Conservation (phyloP, 352 stramenopile species). For the Phytophthora palmivora region DNA sequence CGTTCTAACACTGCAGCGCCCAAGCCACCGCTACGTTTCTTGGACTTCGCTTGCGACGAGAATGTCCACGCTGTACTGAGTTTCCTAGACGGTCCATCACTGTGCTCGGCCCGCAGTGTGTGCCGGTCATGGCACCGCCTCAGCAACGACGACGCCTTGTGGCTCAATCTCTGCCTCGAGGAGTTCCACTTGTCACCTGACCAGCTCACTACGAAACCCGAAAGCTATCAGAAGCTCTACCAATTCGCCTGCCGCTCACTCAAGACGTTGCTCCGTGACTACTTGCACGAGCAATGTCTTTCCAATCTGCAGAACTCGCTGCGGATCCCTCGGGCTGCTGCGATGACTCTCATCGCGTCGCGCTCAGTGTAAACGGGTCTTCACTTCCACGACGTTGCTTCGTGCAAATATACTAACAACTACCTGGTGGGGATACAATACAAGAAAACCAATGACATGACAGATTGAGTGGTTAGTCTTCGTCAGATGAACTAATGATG, state of each 20-base stretch:
- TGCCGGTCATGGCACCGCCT: slow-evolving; percentile 65
- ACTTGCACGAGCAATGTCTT: slow-evolving; percentile 83
- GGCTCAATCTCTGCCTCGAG: slow-evolving; percentile 67
- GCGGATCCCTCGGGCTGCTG: slow-evolving; percentile 60
- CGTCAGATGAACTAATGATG: slow-evolving; percentile 44
- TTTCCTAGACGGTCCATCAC: slow-evolving; percentile 75
- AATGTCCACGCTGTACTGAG: slow-evolving; percentile 67
- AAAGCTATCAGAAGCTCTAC: slow-evolving; percentile 80
- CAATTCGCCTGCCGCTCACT: slow-evolving; percentile 77
- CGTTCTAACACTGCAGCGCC: slow-evolving; percentile 14
- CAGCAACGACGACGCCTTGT: slow-evolving; percentile 65
- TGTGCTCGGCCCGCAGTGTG: slow-evolving; percentile 61
- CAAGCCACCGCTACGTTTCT: slow-evolving; percentile 38
- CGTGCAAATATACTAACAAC: slow-evolving; percentile 24
- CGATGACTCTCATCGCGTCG: slow-evolving; percentile 60
- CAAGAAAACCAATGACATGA: slow-evolving; percentile 6
- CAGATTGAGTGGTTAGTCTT: slow-evolving; percentile 17
- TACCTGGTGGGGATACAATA: slow-evolving; percentile 18
- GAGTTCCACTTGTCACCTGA: slow-evolving; percentile 83
- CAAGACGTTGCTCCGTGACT: slow-evolving; percentile 76
- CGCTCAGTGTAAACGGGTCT: slow-evolving; percentile 19
- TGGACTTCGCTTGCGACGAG: slow-evolving; percentile 83
- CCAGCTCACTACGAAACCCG: slow-evolving; percentile 62
- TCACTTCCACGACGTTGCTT: slow-evolving; percentile 10
- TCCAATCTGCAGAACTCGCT: slow-evolving; percentile 75